Base-by-base conservation (phyloP, 1,139 yeast genomes). In the Kodamaea sp. region DNA sequence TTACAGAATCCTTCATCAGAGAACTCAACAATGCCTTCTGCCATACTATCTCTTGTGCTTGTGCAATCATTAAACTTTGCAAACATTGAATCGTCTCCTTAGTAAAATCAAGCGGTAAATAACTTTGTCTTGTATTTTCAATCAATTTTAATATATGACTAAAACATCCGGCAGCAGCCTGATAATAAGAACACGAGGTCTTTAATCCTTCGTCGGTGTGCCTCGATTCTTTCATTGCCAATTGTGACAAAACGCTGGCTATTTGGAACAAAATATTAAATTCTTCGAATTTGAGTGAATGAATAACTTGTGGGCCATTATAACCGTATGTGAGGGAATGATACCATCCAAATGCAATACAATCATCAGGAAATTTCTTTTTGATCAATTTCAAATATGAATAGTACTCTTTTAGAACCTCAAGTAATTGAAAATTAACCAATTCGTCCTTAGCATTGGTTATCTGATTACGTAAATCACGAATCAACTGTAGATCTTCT, bases 21-120 rank as follows among this genome's bases (percentile, higher is more conserved):
- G 73, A 74, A 28, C 64, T 58, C 6, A 49, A 38, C 1, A 76
- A 61, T 0, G 96, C 90, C 52, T 81, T 81, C 37, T 75, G 79
- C 96, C 96, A 89, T 40, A 84, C 79, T 8, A 79, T 71, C 54
- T 90, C 97, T 57, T 89, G 96, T 0, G 96, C 94, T 52, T 88
- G 95, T 0, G 95, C 95, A 30, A 85, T 55, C 76, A 79, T 77
- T 20, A 88, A 50, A n/a, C 47, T 47, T 35, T 53, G 53, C 25
- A 71, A 53, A 34, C 65, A 61, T 15, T 43, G 43, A 5, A 67
- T 43, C 0, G 74, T 62, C 6, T 54, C 54, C 4, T 24, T 12
- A 6, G 61, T 58, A 24, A 67, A 53, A 36, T 65, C 73, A 8
- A 39, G 26, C 7, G 54, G 58, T 20, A 44, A 26, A 27, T 26